Conservation (phyloP, 2,329 filamentous ascomycete species). For the Moelleriella libera region DNA sequence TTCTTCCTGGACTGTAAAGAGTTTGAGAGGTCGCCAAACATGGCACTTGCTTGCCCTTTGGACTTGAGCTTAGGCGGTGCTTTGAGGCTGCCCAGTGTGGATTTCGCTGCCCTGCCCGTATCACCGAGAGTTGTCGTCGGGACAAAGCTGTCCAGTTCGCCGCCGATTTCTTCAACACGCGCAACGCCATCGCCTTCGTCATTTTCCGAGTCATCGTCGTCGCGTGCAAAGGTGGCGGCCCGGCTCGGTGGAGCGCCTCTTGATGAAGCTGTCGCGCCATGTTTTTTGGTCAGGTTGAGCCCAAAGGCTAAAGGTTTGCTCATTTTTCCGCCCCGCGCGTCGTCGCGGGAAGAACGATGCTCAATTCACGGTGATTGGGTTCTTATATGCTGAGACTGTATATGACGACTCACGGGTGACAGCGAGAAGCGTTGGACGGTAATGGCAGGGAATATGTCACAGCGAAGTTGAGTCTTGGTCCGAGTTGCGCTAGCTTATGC, state of each 20-base stretch:
- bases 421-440: too few species aligned
- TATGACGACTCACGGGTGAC: too few species aligned
- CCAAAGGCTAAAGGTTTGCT: constrained; percentile 39
- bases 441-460: too few species aligned
- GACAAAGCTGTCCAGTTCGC: constrained; percentile 40
- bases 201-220: constrained; percentile 40
- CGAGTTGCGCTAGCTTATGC: too few species aligned
- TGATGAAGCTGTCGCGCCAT: constrained; percentile 28
- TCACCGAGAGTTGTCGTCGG: constrained; percentile 9
- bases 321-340: constrained; percentile 16
- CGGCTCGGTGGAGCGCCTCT: constrained; percentile 26
- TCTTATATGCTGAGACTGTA: not conserved
- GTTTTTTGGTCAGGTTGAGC: constrained; percentile 47
- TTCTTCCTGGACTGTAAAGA: constrained; percentile 48
- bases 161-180: constrained; percentile 45
- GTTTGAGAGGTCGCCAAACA: constrained; percentile 54
- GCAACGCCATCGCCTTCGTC: constrained; percentile 21
- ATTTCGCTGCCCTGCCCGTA: constrained; percentile 18
- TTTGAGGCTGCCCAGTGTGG: constrained; percentile 16
- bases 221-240: constrained; percentile 45
- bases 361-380: not conserved
- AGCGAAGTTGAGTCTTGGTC: too few species aligned
- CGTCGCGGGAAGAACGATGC: not conserved
- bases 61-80: constrained; percentile 29
- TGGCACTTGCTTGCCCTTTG: constrained; percentile 25